phyloP scores from a whole-genome alignment of 2,329 filamentous ascomycete genomes.

The Xylaria sp. region DNA sequence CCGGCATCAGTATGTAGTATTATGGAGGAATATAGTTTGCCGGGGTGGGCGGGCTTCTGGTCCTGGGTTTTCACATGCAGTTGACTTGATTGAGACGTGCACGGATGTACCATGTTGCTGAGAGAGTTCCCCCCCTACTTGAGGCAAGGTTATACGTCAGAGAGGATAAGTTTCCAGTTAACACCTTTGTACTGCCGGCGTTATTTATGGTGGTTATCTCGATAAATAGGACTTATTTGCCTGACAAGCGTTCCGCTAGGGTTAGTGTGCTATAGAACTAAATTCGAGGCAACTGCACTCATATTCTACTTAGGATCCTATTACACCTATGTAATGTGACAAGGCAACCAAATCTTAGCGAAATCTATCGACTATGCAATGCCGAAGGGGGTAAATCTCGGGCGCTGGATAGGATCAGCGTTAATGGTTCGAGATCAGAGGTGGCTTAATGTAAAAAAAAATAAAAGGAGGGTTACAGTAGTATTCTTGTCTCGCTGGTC shows the following conservation, averaged over 20 bases:
- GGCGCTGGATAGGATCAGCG: not conserved
- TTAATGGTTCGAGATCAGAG: not conserved
- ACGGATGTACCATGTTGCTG: not conserved
- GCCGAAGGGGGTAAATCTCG: not conserved
- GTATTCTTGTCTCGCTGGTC: not conserved
- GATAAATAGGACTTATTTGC: not conserved
- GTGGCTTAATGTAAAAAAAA: not conserved
- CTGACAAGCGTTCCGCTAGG: not conserved
- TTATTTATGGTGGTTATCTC: not conserved
- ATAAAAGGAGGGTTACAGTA: conserved; percentile 3
- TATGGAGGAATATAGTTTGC: not conserved
- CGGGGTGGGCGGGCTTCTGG: not conserved
- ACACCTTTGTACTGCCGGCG: not conserved
- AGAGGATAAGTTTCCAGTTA: not conserved
- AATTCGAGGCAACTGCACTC: not conserved
- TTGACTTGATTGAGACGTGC: not conserved
- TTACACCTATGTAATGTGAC: not conserved
- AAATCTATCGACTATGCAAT: not conserved
- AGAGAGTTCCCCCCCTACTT: not conserved
- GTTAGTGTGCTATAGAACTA: not conserved
- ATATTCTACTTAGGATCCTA: not conserved
- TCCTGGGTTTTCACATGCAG: not conserved
- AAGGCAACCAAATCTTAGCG: not conserved
- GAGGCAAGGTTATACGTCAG: too few species aligned
- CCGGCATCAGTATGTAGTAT: not conserved